Evolutionary conservation across 2,329 filamentous ascomycete genomes (phyloP), one percentile per base, ranked within the genome.

Genomic region (Microcyclospora tardicrescens): DNA sequence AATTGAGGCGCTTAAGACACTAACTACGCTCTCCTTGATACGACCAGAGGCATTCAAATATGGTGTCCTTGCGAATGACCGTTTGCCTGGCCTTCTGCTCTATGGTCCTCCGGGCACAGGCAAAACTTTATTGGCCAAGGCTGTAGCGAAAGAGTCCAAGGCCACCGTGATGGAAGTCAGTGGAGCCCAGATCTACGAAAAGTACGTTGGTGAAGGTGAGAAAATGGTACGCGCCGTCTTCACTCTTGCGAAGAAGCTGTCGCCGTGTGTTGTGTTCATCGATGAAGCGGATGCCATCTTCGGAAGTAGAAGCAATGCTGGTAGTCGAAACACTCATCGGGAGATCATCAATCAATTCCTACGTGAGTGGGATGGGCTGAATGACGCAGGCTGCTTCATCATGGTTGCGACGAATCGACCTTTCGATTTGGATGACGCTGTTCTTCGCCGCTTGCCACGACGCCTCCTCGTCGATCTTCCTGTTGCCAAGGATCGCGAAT

Each of bases 341-440:
- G 89, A 95, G 58, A 80, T 91, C 39, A 87, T 96, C 60, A 98
- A 95, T 56, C 89, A 98, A 61, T 96, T 96, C 60, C 67, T 98
- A 36, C 81, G 86, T 38, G 89, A 96, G 59, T 96, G 89, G 91
- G 91, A 96, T 52, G 91, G 91, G 10, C 80, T 96, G 68, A 81
- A 83, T 50, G 70, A 77, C 42, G 54, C 58, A 37, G 82, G 81
- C 13, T 85, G 89, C 2, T 96, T 98, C 59, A 89, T 98, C 60
- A 95, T 98, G 86, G 86, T 96, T 0, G 89, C 91, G 19, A 96
- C 87, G 8, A 96, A 98, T 60, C 73, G 89, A 9, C 91, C 91
- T 0, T 95, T 93, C 54, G 91, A 96, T 54, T 74, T 98, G 1
- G 91, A 98, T 53, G 84, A 91, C 51, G 84, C 84, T 9, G 81